A percentile compares a stretch with the other conserved stretches of the same genome.
These are phyloP conservation scores for Rhododendron ovatum DNA, from an alignment of 148 eudicot genomes.

Conservation along the genomic window DNA sequence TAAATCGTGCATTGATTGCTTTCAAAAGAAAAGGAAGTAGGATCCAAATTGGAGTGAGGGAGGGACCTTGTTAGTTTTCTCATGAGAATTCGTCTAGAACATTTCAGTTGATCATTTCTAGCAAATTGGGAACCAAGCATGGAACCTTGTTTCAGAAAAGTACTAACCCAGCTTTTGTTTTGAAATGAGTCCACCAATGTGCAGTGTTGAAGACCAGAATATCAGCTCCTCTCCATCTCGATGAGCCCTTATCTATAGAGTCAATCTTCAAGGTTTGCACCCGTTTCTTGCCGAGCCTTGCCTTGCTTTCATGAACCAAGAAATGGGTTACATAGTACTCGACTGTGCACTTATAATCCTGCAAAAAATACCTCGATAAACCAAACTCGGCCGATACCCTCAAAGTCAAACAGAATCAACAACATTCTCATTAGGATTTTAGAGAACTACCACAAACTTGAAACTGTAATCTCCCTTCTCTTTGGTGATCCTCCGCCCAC, in stretches of 20 bases:
- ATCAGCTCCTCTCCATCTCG: conserved; percentile 95
- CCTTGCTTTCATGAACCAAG: conserved; percentile 84
- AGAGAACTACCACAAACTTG: conserved; percentile 63
- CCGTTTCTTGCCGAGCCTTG: conserved; percentile 74
- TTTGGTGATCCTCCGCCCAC: conserved; percentile 72
- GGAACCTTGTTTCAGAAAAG: conserved; percentile 5
- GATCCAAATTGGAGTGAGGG: not conserved
- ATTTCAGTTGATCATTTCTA: not conserved
- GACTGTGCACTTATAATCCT: conserved; percentile 88
- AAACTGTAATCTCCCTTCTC: conserved; percentile 69
- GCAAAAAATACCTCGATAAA: conserved; percentile 18
- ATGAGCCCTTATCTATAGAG: conserved; percentile 70
- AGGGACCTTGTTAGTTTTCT: not conserved
- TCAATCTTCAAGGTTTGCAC: conserved; percentile 79
- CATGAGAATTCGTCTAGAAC: not conserved
- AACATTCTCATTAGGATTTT: not conserved
- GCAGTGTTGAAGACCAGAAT: conserved; percentile 90
- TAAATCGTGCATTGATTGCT: not conserved
- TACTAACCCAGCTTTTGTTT: conserved; percentile 86
- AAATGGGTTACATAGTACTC: conserved; percentile 85
- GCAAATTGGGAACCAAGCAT: not conserved
- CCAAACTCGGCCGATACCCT: not conserved
- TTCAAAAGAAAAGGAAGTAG: not conserved
- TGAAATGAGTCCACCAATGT: conserved; percentile 94
- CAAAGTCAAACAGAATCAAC: conserved; percentile 1